Evolutionary conservation across 2,329 filamentous ascomycete species (phyloP), one percentile per base, ranked within the genome.

Genomic region (Endocalyx cinctus): DNA sequence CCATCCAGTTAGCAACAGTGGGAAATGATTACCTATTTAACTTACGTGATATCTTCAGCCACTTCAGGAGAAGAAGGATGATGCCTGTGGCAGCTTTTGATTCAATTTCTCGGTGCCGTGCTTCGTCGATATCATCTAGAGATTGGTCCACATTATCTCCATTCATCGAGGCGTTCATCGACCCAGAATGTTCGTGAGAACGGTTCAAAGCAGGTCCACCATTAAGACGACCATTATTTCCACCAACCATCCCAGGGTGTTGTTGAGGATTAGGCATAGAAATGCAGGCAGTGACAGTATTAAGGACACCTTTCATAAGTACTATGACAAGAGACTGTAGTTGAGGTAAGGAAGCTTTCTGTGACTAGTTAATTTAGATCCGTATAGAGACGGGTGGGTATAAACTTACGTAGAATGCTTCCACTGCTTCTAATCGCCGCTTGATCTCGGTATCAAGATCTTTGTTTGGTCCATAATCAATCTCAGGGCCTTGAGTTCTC

Each of bases 41-140:
- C 86, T 69, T 68, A 94, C 87, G 92, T 37, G 88, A 96, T 34
- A 94, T 69, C 58, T 95, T 94, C 50, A 97, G 83, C 92, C 92
- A 98, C 61, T 97, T 98, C 40, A 97, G 58, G 27, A 97, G 63
- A n/a, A 95, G 67, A 17, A 98, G 66, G 17, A 98, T 64, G 35
- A 88, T 84, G 1, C 85, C 89, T n/a, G 88, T 92, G 15, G 95
- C 82, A 1, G 90, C 90, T 60, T 97, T 97, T 17, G 83, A 79
- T 10, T 84, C 84, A 32, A 98, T 89, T 59, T 98, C 92, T 35
- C 90, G 78, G 12, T 79, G 81, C 31, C 94, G 76, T 34, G 85
- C 74, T 25, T 82, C 79, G 57, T 97, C 89, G 12, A 94, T 63
- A 49, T 96, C 88, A 38, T 94, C 88, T 4, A 79, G 66, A 1